Conservation (phyloP, 768 basidiomycete genomes). For the Collybia sp. region DNA sequence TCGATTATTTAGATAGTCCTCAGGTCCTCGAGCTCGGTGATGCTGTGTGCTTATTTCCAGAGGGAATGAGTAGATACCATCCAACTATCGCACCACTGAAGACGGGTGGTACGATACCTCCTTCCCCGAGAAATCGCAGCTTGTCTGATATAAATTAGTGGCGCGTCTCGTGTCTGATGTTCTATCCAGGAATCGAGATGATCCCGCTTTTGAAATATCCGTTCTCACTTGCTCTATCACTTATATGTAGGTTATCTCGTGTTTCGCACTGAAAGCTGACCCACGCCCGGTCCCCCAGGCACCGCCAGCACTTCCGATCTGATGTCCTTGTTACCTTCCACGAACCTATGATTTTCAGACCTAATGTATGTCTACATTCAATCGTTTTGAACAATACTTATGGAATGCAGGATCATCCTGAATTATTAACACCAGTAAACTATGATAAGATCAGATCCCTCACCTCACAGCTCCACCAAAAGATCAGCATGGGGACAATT, state of each 20-base stretch:
- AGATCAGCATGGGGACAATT: constrained; percentile 73
- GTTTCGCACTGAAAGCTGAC: constrained; percentile 5
- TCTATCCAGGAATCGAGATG: constrained; percentile 60
- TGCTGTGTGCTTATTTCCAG: constrained; percentile 81
- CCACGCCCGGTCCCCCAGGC: constrained; percentile 36
- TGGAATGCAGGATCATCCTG: constrained; percentile 53
- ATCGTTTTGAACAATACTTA: constrained; percentile 3
- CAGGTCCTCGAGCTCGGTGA: constrained; percentile 76
- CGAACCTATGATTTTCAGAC: constrained; percentile 58
- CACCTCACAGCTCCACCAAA: constrained; percentile 59
- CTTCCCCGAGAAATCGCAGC: too few relatives aligned
- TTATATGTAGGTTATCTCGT: constrained; percentile 50
- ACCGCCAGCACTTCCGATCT: constrained; percentile 82
- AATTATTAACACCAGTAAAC: constrained; percentile 64
- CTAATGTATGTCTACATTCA: constrained; percentile 39
- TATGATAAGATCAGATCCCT: constrained; percentile 52
- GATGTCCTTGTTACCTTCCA: constrained; percentile 86
- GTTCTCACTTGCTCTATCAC: constrained; percentile 78
- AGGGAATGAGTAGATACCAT: constrained; percentile 82
- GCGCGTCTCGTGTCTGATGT: constrained; percentile 80
- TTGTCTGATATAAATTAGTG: constrained; percentile 36
- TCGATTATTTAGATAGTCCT: constrained; percentile 4
- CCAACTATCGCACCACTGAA: constrained; percentile 85
- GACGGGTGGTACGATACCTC: constrained; percentile 60
- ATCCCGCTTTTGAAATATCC: constrained; percentile 68